A percentile compares a stretch with the other conserved stretches of the same genome.
phyloP scores from a whole-genome alignment of 768 basidiomycete species.

The Kwoniella dejecticola region DNA sequence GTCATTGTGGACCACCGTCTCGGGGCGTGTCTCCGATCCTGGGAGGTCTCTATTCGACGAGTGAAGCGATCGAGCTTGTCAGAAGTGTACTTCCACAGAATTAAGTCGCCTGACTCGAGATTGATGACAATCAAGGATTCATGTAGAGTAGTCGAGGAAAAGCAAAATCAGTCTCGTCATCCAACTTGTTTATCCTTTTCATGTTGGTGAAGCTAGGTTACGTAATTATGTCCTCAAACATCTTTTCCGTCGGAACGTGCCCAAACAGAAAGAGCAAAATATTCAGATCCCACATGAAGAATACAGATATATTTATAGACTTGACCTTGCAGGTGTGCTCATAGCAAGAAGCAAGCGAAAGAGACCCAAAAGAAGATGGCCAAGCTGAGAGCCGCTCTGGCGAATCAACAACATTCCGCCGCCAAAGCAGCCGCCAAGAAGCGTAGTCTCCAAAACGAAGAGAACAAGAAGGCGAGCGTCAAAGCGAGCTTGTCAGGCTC shows the following conservation, averaged over 20 bases:
- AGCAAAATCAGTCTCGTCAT: constrained; percentile 23
- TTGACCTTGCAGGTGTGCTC: no score
- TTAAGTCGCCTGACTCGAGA: no score
- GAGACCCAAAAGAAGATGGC: constrained; percentile 13
- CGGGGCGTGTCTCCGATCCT: no score
- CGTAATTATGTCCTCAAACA: not conserved
- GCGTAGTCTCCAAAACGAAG: constrained; percentile 7
- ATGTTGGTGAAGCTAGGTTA: not conserved
- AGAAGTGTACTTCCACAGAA: no score
- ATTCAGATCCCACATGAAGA: no score
- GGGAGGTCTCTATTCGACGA: no score
- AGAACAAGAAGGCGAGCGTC: constrained; percentile 24
- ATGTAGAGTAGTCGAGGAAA: not conserved
- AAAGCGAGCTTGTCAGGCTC: constrained; percentile 22
- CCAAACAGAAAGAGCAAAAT: not conserved
- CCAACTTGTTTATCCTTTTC: constrained; percentile 1
- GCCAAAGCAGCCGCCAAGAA: constrained; percentile 23
- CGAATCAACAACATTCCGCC: constrained; percentile 22
- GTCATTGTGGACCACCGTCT: constrained; percentile 6
- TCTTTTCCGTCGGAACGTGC: constrained; percentile 2
- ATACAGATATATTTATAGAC: no score
- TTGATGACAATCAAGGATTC: not conserved
- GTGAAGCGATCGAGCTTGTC: no score
- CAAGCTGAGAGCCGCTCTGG: constrained; percentile 27
- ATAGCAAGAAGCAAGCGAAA: no score